Evolutionary conservation across 202 grass and related monocot species (phyloP).

Genomic region (Alloteropsis angusta): DNA sequence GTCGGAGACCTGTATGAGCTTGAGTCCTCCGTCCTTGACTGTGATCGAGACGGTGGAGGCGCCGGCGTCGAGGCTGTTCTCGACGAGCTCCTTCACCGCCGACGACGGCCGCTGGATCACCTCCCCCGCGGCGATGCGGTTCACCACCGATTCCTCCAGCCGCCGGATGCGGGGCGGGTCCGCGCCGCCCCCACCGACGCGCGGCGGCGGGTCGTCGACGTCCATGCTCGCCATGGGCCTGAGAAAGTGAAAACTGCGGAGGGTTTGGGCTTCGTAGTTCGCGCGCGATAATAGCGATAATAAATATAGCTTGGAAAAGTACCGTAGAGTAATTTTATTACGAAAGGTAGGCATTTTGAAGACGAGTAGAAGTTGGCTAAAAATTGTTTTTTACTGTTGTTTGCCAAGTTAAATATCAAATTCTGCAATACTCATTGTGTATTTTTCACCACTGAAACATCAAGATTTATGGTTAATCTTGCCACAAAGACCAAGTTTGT

Average conservation of each 20-base stretch:
- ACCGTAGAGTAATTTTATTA: not conserved
- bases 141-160: constrained; percentile 84
- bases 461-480: too few relatives aligned
- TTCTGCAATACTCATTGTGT: too few relatives aligned
- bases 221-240: constrained; percentile 10
- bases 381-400: too few relatives aligned
- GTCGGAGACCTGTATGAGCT: constrained; percentile 90
- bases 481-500: too few relatives aligned
- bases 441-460: too few relatives aligned
- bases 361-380: too few relatives aligned
- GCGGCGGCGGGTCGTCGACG: constrained; percentile 24
- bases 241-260: not conserved
- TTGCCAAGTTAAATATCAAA: too few relatives aligned
- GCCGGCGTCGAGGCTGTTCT: constrained; percentile 90
- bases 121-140: constrained; percentile 81
- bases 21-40: constrained; percentile 82
- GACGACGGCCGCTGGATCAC: constrained; percentile 73
- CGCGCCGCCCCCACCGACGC: not conserved
- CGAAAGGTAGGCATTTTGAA: too few relatives aligned
- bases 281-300: not conserved
- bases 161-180: constrained; percentile 60
- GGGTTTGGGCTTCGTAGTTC: not conserved
- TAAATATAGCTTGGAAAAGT: too few relatives aligned
- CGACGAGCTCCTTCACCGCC: constrained; percentile 86
- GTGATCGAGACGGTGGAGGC: constrained; percentile 60